Base-by-base conservation (phyloP, 441 rosid genomes). In the Eruca vesicaria region DNA sequence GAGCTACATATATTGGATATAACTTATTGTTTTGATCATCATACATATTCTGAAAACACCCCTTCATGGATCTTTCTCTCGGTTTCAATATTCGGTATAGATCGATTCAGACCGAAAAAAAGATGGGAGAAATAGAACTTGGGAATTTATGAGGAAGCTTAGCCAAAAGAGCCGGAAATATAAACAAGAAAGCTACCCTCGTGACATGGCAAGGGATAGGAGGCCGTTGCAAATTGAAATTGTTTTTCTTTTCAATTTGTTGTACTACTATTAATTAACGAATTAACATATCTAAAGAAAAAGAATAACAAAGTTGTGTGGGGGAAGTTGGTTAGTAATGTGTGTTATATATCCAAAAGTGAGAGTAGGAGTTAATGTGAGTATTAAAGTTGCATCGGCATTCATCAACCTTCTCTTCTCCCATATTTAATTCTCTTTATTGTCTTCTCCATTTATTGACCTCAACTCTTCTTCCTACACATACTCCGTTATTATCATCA, bases 311-410 rank as follows among this genome's bases (percentile, higher is more conserved):
- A 71, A 65, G 19, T 45, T 4, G 68, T 33, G 50, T 16, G 59
- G 36, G 20, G 61, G 69, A 72, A 58, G 79, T 79, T 67, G 67
- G 73, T 74, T 69, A 69, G 78, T 77, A 59, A 21, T 26, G 56
- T 72, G 80, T 70, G 76, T 77, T 65, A 58, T 57, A 65, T 88
- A 82, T 66, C 88, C 80, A 78, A 82, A 81, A 80, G 84, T 52
- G 84, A 91, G 85, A 85, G 90, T 79, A 78, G 95, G 86, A 88
- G 86, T 89, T 84, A 78, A 83, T 84, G 85, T 72, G 73, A 64
- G 69, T 71, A 79, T 81, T 84, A 88, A 76, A 75, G 81, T 78
- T 83, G 66, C 81, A 83, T 83, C 76, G 81, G 83, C 86, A 84
- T 78, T 87, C 71, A 78, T 73, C 78, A 73, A 72, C 78, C 81